Conservation (phyloP, 2,329 filamentous ascomycete species). For the Alternaria dauci region DNA sequence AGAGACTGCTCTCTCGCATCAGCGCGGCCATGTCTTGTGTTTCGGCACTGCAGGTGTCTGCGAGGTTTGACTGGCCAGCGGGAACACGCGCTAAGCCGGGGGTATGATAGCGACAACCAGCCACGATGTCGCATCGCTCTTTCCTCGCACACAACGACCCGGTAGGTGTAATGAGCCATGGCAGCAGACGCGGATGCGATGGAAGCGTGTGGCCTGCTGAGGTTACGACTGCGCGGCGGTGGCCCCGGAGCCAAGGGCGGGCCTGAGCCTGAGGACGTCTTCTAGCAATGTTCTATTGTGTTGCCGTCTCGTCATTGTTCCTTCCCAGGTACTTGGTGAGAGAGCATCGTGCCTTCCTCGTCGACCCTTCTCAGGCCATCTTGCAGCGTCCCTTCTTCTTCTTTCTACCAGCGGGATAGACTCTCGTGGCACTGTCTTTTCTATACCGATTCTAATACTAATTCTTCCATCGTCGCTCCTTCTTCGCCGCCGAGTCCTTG, state of each 20-base stretch:
- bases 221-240: conserved; percentile 15
- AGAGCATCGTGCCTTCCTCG: conserved; percentile 32
- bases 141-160: conserved; percentile 28
- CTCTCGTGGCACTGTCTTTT: conserved; percentile 15
- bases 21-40: conserved; percentile 26
- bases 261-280: conserved; percentile 1
- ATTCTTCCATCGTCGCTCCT: conserved; percentile 7
- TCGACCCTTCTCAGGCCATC: conserved; percentile 9
- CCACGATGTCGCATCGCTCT: conserved; percentile 38
- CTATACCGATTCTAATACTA: conserved; percentile 21
- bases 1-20: conserved; percentile 23
- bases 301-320: conserved; percentile 20
- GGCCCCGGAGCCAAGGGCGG: conserved; percentile 9
- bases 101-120: conserved; percentile 37
- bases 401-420: conserved; percentile 5
- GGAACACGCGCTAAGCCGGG: conserved; percentile 31
- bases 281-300: conserved; percentile 22
- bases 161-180: conserved; percentile 34
- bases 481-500: conserved; percentile 9
- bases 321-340: conserved; percentile 14
- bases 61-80: conserved; percentile 34
- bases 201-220: conserved; percentile 27
- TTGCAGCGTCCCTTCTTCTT: conserved; percentile 20
- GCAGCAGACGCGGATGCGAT: conserved; percentile 12
- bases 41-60: conserved; percentile 15